Percentiles rank a stretch among this genome's conserved stretches.
These are phyloP conservation scores for Colletotrichum sojae DNA, from an alignment of 2,329 filamentous ascomycete species.

Conservation along the genomic window DNA sequence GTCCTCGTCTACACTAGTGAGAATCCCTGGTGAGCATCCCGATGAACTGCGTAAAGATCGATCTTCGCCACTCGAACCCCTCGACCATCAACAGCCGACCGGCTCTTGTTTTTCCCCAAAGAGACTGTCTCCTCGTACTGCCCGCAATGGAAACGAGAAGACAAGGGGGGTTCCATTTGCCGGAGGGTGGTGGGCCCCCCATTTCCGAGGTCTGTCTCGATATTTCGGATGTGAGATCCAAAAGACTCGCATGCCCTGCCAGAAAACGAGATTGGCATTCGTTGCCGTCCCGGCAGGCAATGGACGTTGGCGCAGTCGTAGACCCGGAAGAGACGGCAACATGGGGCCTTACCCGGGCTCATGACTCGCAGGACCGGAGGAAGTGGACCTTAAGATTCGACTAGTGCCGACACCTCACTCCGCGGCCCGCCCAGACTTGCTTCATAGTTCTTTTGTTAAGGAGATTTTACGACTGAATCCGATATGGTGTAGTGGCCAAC, in stretches of 20 bases:
- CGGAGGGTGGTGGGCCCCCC: slow-evolving; percentile 10
- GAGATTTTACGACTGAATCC: accelerated
- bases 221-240: slow-evolving; percentile 10
- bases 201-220: not conserved
- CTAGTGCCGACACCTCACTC: not conserved
- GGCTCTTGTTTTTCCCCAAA: slow-evolving; percentile 1
- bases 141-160: not conserved
- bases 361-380: slow-evolving; percentile 28
- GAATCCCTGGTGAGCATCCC: slow-evolving; percentile 12
- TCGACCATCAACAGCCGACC: slow-evolving; percentile 3
- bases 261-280: not conserved
- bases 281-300: slow-evolving; percentile 19
- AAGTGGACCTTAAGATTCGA: slow-evolving; percentile 5
- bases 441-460: not conserved
- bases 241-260: slow-evolving; percentile 6
- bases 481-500: slow-evolving; percentile 40
- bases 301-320: not conserved
- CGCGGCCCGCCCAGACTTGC: accelerated
- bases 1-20: not conserved
- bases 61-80: slow-evolving; percentile 23
- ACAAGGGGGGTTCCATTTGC: slow-evolving; percentile 5
- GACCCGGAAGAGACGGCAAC: not conserved
- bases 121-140: too few relatives aligned
- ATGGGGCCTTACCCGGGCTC: slow-evolving; percentile 11
- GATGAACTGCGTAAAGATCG: slow-evolving; percentile 31